Evolutionary conservation across 495 filamentous ascomycete genomes (phyloP), one percentile per base, ranked within the genome.

Genomic region (Hypoxylon rickii): DNA sequence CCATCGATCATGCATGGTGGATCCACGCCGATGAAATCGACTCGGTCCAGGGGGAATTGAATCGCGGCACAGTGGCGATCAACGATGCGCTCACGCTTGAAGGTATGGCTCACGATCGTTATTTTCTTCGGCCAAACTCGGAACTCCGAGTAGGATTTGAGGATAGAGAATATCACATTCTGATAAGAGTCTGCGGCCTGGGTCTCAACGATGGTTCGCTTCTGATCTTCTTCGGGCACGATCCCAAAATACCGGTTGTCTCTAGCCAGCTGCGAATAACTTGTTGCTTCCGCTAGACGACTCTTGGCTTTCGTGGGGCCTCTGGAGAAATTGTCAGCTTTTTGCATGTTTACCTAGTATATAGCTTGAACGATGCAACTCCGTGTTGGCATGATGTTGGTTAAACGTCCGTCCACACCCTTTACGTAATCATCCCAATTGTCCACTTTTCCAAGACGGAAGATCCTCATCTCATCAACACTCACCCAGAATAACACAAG

Each of bases 151-250:
- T 76, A 79, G 66, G 90, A 92, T 16, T 70, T 68, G 4, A 85
- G 54, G 7, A 92, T 60, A 2, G 86, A 87, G 58, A 91, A 89
- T 15, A 92, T 66, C 10, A 92, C 70, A 58, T 94, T 95, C 51
- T 86, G 82, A 63, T 88, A 90, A 3, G 87, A 91, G 59, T 95
- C 90, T n/a, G 87, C 79, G 0, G 90, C 88, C 43, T 79, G 74
- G 8, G 79, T 73, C 63, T 94, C 90, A 3, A 49, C 38, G 36
- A 34, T 46, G 12, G 58, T 58, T 17, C 53, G 62, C 44, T 50
- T 26, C 20, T 41, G 29, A 16, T 26, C 47, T 3, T 24, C 20
- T 16, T 61, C 45, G 17, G 43, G 17, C 11, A 56, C 17, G 7
- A 76, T 44, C 16, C 49, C 54, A 49, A 76, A 80, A 31, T 69